phyloP scores from a whole-genome alignment of 1,284 basidiomycete genomes.

The Microbotryum scabiosae region DNA sequence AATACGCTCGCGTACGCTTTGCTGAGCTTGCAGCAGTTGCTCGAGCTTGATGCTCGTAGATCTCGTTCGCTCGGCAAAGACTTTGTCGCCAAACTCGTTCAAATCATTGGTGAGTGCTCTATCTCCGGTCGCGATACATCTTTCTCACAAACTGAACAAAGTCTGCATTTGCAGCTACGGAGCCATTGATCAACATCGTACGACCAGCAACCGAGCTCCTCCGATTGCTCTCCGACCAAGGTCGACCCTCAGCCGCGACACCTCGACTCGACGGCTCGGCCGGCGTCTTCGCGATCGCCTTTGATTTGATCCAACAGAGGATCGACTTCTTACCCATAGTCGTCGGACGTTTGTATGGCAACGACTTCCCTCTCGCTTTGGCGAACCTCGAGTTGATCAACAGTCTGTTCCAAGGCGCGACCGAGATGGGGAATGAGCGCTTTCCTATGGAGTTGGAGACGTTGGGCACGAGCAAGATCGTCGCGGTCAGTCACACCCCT shows the following conservation, averaged over 20 bases:
- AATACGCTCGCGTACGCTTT: conserved; percentile 83
- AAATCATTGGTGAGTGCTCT: conserved; percentile 52
- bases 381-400: conserved; percentile 79
- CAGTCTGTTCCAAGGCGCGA: conserved; percentile 68
- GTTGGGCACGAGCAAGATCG: conserved; percentile 70
- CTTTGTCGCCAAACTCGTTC: conserved; percentile 63
- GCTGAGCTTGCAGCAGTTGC: conserved; percentile 72
- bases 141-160: not conserved
- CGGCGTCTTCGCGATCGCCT: conserved; percentile 67
- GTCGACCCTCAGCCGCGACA: conserved; percentile 4
- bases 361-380: conserved; percentile 73
- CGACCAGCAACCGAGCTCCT: conserved; percentile 93
- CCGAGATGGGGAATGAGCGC: conserved; percentile 64
- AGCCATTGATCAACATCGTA: conserved; percentile 78
- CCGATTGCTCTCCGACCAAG: conserved; percentile 60
- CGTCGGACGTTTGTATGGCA: conserved; percentile 65
- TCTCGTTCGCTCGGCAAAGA: conserved; percentile 61
- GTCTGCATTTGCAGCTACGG: conserved; percentile 45
- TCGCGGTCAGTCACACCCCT: conserved; percentile 54
- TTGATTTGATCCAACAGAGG: conserved; percentile 65
- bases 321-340: conserved; percentile 61
- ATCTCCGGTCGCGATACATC: not conserved
- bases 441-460: conserved; percentile 68
- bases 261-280: conserved; percentile 23
- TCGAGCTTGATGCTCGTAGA: conserved; percentile 66